Evolutionary conservation across 768 basidiomycete genomes (phyloP), one percentile per base, ranked within the genome.

Genomic region (Rhodotorula diobovata): DNA sequence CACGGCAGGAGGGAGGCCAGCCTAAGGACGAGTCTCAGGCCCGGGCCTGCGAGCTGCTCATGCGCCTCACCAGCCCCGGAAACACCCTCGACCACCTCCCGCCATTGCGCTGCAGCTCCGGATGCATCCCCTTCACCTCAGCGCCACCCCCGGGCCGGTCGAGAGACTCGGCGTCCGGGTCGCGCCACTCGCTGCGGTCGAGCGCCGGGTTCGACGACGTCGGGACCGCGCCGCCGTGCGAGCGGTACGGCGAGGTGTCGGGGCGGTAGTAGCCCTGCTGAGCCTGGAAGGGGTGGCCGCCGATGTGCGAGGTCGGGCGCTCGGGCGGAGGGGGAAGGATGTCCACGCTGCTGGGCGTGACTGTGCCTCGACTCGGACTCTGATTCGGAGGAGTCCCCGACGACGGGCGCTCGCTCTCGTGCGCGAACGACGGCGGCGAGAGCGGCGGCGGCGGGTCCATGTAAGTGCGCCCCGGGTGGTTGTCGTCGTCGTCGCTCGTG

Each of bases 81-180:
- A 55, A 35, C 15, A 64, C 54, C 54, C 30, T 55, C 39, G 53
- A 55, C 63, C 63, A 64, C 54, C 63, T 45, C 30, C 63, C 63
- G 46, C 63, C 63, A 21, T 43, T 62, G n/a, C 30, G 51, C 41
- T n/a, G 32, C 16, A 61, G n/a, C 28, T 46, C 60, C 15, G 60
- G 60, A 28, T 32, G 32, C n/a, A 45, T 32, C 5, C 5, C 48
- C 25, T 28, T 4, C 18, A 1, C 5, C 10, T 6, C 37, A 15
- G 23, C 30, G 5, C 2, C 23, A 32, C 23, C 23, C 28, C 41
- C n/a, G n/a, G n/a, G 43, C 39, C 55, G 53, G 30, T 45, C 39
- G 39, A 41, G 16, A 16, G 63, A 57, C n/a, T n/a, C n/a, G n/a
- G n/a, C n/a, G n/a, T n/a, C n/a, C n/a, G n/a, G n/a, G 53, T 56